A percentile compares a stretch with the other conserved stretches of the same genome.
Evolutionary conservation across 192 early-diverging fungal genomes (phyloP).

Genomic region (Linnemannia schmuckeri): DNA sequence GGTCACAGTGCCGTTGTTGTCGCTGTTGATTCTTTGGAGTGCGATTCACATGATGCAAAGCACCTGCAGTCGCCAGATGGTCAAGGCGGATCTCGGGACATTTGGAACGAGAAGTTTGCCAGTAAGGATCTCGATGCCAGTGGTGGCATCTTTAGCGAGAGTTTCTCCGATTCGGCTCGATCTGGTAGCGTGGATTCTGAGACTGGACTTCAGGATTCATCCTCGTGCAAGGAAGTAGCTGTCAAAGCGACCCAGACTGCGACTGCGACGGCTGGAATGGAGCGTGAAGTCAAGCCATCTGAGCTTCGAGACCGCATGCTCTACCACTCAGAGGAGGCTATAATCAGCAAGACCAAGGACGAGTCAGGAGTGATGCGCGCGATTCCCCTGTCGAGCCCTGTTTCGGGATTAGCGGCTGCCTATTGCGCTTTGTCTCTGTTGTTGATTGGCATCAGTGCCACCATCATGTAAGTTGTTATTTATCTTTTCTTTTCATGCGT

Average conservation of each 20-base stretch:
- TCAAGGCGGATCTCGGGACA: background rate
- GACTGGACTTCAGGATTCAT: background rate
- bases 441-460: slow-evolving; percentile 20
- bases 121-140: background rate
- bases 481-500: background rate
- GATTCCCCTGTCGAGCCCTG: slow-evolving; percentile 25
- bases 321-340: background rate
- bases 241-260: background rate
- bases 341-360: background rate
- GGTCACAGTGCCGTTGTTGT: background rate
- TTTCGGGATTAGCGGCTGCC: slow-evolving; percentile 4
- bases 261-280: background rate
- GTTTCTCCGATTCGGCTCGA: background rate
- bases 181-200: background rate
- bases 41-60: no score
- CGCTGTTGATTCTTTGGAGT: background rate
- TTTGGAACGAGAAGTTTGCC: background rate
- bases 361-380: background rate
- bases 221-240: background rate
- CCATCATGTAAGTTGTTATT: slow-evolving; percentile 25
- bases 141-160: background rate
- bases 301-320: background rate
- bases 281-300: background rate
- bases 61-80: background rate
- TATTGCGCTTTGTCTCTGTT: slow-evolving; percentile 4